phyloP scores from a whole-genome alignment of 2,329 filamentous ascomycete genomes.

The Beauveria brongniartii region DNA sequence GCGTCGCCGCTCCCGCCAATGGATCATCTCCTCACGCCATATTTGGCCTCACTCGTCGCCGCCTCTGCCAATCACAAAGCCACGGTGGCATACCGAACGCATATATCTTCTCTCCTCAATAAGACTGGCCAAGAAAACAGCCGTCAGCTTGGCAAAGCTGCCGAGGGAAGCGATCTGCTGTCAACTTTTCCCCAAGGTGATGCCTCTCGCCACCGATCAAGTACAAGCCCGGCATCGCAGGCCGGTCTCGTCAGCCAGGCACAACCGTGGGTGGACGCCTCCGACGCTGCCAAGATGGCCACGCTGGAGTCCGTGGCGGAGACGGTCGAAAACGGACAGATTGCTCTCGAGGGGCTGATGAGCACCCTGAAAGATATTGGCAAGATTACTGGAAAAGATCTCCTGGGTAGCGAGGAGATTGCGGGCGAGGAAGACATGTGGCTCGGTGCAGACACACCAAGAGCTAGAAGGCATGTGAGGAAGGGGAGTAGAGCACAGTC shows the following conservation, averaged over 20 bases:
- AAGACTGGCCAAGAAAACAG: slow-evolving; percentile 43
- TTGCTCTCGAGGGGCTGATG: slow-evolving; percentile 46
- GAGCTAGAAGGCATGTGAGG: slow-evolving; percentile 19
- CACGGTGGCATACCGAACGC: slow-evolving; percentile 49
- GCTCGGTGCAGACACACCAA: slow-evolving; percentile 24
- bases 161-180: slow-evolving; percentile 55
- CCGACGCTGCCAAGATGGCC: slow-evolving; percentile 50
- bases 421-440: slow-evolving; percentile 21
- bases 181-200: slow-evolving; percentile 37
- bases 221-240: slow-evolving; percentile 29
- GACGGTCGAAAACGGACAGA: slow-evolving; percentile 50
- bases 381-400: slow-evolving; percentile 34
- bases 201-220: slow-evolving; percentile 35
- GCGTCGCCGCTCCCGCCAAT: slow-evolving; percentile 15
- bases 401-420: slow-evolving; percentile 18
- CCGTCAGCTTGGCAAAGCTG: slow-evolving; percentile 44
- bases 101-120: slow-evolving; percentile 42
- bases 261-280: slow-evolving; percentile 51
- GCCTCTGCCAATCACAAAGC: slow-evolving; percentile 49
- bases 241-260: slow-evolving; percentile 35
- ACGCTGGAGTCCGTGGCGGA: slow-evolving; percentile 52
- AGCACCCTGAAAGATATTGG: slow-evolving; percentile 41
- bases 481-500: slow-evolving; percentile 16
- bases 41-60: slow-evolving; percentile 44
- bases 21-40: slow-evolving; percentile 45